Percentiles rank a stretch among this genome's conserved stretches.
These are phyloP conservation scores for Ramaria rubella DNA, from an alignment of 768 basidiomycete genomes.

Conservation along the genomic window DNA sequence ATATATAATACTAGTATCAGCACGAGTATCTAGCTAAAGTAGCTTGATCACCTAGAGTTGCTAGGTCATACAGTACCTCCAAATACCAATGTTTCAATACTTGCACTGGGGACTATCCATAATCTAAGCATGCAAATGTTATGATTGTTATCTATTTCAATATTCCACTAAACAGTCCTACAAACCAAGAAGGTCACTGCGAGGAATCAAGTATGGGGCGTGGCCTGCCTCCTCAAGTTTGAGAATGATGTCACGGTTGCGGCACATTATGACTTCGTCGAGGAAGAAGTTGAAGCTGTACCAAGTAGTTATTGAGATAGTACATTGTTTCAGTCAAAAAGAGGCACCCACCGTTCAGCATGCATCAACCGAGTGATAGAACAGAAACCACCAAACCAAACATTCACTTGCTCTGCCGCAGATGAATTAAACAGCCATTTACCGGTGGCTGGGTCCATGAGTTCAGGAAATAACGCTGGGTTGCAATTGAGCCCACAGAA, in stretches of 20 bases:
- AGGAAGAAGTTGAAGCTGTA: conserved; percentile 27
- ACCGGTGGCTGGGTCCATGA: conserved; percentile 5
- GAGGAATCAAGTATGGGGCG: background rate
- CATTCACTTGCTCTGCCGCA: conserved; percentile 21
- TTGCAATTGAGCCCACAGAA: conserved; percentile 18
- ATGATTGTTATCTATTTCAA: background rate
- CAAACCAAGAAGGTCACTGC: background rate
- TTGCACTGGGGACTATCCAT: background rate
- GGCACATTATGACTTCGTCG: conserved; percentile 29
- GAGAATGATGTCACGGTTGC: conserved; percentile 15
- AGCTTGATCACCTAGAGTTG: background rate
- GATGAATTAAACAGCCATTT: conserved; percentile 24
- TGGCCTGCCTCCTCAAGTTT: background rate
- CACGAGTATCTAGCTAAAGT: background rate
- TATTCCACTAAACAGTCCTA: background rate
- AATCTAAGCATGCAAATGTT: background rate
- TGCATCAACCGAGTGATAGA: background rate
- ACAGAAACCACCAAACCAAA: conserved; percentile 18
- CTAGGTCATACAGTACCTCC: background rate
- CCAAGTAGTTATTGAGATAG: background rate
- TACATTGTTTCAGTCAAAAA: background rate
- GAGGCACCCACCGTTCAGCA: background rate
- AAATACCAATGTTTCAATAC: background rate
- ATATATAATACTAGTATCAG: too few species aligned
- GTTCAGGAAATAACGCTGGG: conserved; percentile 11